Conservation (phyloP, 148 eudicot genomes). For the Nepenthes gracilis region DNA sequence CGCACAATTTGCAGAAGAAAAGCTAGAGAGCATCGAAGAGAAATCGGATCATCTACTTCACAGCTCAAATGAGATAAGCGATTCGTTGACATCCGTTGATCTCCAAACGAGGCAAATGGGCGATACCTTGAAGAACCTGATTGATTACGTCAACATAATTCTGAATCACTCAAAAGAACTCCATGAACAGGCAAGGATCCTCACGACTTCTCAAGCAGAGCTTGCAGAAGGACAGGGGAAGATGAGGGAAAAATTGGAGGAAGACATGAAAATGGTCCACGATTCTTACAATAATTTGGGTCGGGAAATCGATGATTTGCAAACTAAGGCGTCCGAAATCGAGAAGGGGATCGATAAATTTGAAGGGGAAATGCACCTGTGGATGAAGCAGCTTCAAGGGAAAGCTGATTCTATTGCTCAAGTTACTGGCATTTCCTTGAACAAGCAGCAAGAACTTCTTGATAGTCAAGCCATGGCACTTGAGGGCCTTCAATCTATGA, state of each 20-base stretch:
- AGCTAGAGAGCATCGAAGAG: slow-evolving; percentile 40
- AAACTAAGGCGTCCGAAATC: slow-evolving; percentile 38
- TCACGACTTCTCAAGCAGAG: slow-evolving; percentile 50
- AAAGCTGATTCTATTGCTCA: slow-evolving; percentile 62
- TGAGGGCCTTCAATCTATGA: slow-evolving; percentile 50
- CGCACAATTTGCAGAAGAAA: slow-evolving; percentile 54
- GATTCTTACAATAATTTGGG: slow-evolving; percentile 42
- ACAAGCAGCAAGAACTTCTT: slow-evolving; percentile 67
- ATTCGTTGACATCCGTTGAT: slow-evolving; percentile 44
- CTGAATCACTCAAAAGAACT: slow-evolving; percentile 36
- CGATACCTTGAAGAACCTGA: slow-evolving; percentile 32
- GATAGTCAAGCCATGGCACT: slow-evolving; percentile 52
- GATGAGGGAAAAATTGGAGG: slow-evolving; percentile 44
- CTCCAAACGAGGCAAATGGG: slow-evolving; percentile 33
- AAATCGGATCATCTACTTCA: slow-evolving; percentile 35
- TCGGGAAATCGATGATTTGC: slow-evolving; percentile 30
- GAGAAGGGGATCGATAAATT: slow-evolving; percentile 44
- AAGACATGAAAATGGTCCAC: slow-evolving; percentile 37
- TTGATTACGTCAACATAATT: slow-evolving; percentile 28
- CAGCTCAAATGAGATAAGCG: slow-evolving; percentile 29
- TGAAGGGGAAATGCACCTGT: slow-evolving; percentile 42
- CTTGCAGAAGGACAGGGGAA: slow-evolving; percentile 41
- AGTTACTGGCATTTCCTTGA: slow-evolving; percentile 41
- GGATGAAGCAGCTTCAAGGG: slow-evolving; percentile 44
- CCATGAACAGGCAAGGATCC: slow-evolving; percentile 35